A percentile compares a stretch with the other conserved stretches of the same genome.
These are phyloP conservation scores for Verticillium alfalfae DNA, from an alignment of 2,329 filamentous ascomycete species.

Conservation along the genomic window DNA sequence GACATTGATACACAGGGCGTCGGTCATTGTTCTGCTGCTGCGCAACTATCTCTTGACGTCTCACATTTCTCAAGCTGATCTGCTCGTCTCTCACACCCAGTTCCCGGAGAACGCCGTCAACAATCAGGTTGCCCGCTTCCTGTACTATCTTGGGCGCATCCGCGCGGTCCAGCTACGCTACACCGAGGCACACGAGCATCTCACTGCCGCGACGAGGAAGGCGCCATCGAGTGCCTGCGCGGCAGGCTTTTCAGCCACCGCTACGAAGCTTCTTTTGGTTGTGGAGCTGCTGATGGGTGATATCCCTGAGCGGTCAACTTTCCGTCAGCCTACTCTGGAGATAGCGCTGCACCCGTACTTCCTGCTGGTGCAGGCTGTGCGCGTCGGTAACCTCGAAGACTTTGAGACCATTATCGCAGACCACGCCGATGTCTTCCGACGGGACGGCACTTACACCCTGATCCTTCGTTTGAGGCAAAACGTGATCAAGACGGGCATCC, in stretches of 20 bases:
- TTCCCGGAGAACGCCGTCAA: slow-evolving; percentile 93
- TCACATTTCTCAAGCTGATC: slow-evolving; percentile 93
- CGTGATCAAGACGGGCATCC: slow-evolving; percentile 98
- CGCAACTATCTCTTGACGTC: slow-evolving; percentile 95
- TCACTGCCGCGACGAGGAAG: slow-evolving; percentile 90
- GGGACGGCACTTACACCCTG: slow-evolving; percentile 91
- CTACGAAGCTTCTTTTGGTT: slow-evolving; percentile 92
- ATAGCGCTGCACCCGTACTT: slow-evolving; percentile 88
- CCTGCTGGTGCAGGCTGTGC: slow-evolving; percentile 87
- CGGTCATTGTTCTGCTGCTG: slow-evolving; percentile 88
- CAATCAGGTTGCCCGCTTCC: slow-evolving; percentile 94
- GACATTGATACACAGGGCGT: slow-evolving; percentile 94
- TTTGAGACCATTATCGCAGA: slow-evolving; percentile 83
- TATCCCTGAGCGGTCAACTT: slow-evolving; percentile 90
- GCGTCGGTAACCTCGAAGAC: slow-evolving; percentile 90
- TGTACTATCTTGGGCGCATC: slow-evolving; percentile 96
- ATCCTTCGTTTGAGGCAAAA: slow-evolving; percentile 94
- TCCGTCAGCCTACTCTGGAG: slow-evolving; percentile 85
- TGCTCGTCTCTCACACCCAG: slow-evolving; percentile 90
- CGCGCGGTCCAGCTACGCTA: slow-evolving; percentile 94
- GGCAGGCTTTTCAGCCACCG: slow-evolving; percentile 90
- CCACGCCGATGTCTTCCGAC: slow-evolving; percentile 79
- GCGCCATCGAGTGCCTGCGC: slow-evolving; percentile 86
- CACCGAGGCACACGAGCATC: slow-evolving; percentile 91
- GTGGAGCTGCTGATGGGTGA: slow-evolving; percentile 98